Evolutionary conservation across 192 early-diverging fungal species (phyloP), one percentile per base, ranked within the genome.

Genomic region (Coemansia sp.): DNA sequence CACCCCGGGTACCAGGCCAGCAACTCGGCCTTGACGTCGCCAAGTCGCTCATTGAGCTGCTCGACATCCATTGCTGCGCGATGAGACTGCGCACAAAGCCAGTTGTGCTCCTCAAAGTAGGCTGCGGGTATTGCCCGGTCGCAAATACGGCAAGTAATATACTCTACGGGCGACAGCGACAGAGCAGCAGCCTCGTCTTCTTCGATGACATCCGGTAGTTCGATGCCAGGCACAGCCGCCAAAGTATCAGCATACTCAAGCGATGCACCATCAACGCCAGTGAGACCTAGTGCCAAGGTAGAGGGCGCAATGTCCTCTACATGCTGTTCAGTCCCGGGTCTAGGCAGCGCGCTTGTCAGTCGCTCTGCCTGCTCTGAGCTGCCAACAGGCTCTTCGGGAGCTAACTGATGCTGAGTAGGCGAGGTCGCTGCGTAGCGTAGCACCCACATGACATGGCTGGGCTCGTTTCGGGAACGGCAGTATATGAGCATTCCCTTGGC

Each of bases 401-500:
- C 15, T n/a, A 40, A 5, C 49, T 33, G 49, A 11, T 22, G 46
- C 46, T 22, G 65, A 1, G 29, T 49, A 36, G 46, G 47, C 0
- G 31, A 62, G 39, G 49, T 24, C 9, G 38, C 46, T 13, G 69
- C 64, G 57, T 72, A 74, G 27, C 74, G 75, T 31, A 82, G 68
- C 5, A 82, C 80, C 80, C 80, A 82, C 50, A 82, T 66, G 3
- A 82, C 69, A 44, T 82, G 80, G 43, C 80, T 82, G 13, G 80
- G 80, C 36, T 74, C 69, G 53, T 58, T 69, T 18, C 47, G 61
- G 13, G 60, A 15, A 15, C 66, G 68, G 11, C 44, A 62, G 63
- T 82, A 82, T 8, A 82, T 77, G 47, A 82, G 46, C 80, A 82
- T 82, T 0, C 75, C 80, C 43, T 82, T 82, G 31, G 80, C 80